phyloP scores from a whole-genome alignment of 1,284 basidiomycete species.

The Cystobasidium pallidum region DNA sequence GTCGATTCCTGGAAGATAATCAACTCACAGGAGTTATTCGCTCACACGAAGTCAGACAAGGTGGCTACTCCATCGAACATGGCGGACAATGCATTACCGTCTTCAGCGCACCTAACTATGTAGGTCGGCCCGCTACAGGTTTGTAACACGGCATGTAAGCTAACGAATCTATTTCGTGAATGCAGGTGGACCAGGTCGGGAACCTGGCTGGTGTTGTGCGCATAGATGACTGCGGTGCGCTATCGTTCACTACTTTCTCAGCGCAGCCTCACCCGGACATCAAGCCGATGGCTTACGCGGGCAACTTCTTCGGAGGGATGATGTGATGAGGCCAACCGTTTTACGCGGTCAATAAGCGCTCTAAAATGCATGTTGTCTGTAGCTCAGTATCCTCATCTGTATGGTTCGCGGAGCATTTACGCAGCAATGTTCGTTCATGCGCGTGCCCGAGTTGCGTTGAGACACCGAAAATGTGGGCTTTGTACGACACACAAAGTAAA shows the following conservation, averaged over 20 bases:
- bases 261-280: slow-evolving; percentile 52
- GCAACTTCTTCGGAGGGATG: slow-evolving; percentile 44
- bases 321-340: slow-evolving; percentile 27
- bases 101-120: slow-evolving; percentile 54
- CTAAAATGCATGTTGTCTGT: too few relatives aligned
- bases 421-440: background rate
- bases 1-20: slow-evolving; percentile 51
- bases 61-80: slow-evolving; percentile 83
- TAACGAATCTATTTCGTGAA: background rate
- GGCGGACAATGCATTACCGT: slow-evolving; percentile 86
- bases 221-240: slow-evolving; percentile 52
- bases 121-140: slow-evolving; percentile 27
- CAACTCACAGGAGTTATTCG: slow-evolving; percentile 67
- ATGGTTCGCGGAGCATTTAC: background rate
- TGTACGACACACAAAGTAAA: too few relatives aligned
- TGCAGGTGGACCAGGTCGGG: slow-evolving; percentile 54
- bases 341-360: too few relatives aligned
- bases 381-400: too few relatives aligned
- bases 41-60: slow-evolving; percentile 94
- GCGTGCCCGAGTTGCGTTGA: background rate
- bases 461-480: too few relatives aligned
- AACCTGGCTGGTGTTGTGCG: slow-evolving; percentile 53
- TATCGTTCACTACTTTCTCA: slow-evolving; percentile 51
- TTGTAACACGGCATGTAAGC: background rate
- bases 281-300: slow-evolving; percentile 53